Conservation (phyloP, 371 early-diverging fungal species). For the Mucor irregularis region DNA sequence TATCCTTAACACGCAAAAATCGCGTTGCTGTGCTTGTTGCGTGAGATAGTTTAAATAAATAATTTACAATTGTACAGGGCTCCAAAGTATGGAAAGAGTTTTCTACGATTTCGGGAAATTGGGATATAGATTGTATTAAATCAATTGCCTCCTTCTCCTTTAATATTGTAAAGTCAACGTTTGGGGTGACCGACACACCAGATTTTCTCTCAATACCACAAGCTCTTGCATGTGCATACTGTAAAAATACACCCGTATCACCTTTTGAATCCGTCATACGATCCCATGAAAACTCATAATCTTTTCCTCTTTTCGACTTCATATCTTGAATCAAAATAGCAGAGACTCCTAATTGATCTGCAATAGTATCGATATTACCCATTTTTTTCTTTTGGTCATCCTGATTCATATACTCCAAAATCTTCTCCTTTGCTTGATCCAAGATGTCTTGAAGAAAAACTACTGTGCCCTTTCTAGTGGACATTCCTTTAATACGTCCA, state of each 20-base stretch:
- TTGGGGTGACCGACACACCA: conserved; percentile 13
- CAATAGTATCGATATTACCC: conserved; percentile 56
- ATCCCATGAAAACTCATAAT: conserved; percentile 95
- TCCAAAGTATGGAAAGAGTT: conserved; percentile 66
- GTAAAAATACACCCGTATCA: conserved; percentile 97
- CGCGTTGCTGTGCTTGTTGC: conserved; percentile 75
- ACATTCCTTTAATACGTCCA: conserved; percentile 96
- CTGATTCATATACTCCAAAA: conserved; percentile 83
- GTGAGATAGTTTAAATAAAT: conserved; percentile 85
- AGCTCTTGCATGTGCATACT: conserved; percentile 93
- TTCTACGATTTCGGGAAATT: conserved; percentile 83
- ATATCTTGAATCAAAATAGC: conserved; percentile 96
- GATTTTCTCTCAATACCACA: conserved; percentile 61
- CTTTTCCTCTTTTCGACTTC: conserved; percentile 86
- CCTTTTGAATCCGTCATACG: conserved; percentile 93
- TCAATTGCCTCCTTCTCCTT: conserved; percentile 70
- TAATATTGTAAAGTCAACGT: conserved; percentile 50
- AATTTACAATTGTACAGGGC: conserved; percentile 87
- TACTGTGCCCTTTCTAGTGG: conserved; percentile 93
- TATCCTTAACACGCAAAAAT: conserved; percentile 72
- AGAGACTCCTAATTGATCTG: conserved; percentile 75
- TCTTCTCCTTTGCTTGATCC: conserved; percentile 80
- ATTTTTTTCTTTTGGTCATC: conserved; percentile 66
- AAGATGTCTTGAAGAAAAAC: conserved; percentile 98
- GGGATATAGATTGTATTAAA: conserved; percentile 75